These are phyloP conservation scores for Pachyrhizus erosus DNA, from an alignment of 306 rosid species.

Conservation along the genomic window DNA sequence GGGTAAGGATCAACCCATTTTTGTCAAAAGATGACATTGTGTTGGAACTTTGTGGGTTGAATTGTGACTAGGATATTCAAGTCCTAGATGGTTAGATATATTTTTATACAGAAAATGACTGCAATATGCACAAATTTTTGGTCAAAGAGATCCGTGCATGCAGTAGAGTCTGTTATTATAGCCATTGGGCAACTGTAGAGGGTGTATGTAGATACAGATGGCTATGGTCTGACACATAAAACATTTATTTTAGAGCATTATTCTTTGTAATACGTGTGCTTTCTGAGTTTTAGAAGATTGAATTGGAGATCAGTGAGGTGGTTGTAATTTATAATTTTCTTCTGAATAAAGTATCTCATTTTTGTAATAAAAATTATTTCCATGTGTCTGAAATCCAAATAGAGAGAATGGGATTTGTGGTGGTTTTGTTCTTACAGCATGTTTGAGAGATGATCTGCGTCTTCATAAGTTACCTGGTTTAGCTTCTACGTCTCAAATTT, in stretches of 20 bases:
- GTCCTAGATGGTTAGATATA: slow-evolving; percentile 41
- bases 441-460: not conserved
- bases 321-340: slow-evolving; percentile 43
- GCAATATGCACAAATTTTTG: slow-evolving; percentile 40
- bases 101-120: slow-evolving; percentile 35
- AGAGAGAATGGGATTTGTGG: slow-evolving; percentile 18
- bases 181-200: slow-evolving; percentile 7
- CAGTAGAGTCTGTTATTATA: not conserved
- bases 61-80: slow-evolving; percentile 64
- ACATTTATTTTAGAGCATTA: slow-evolving; percentile 43
- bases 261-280: slow-evolving; percentile 53
- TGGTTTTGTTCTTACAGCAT: slow-evolving; percentile 11
- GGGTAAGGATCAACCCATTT: slow-evolving; percentile 95
- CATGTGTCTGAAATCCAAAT: slow-evolving; percentile 15
- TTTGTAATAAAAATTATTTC: slow-evolving; percentile 30
- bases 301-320: slow-evolving; percentile 33
- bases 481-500: not conserved
- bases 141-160: slow-evolving; percentile 27
- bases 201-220: slow-evolving; percentile 61
- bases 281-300: slow-evolving; percentile 45
- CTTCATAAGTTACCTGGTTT: not conserved
- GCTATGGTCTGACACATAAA: slow-evolving; percentile 44
- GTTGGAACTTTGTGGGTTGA: slow-evolving; percentile 82
- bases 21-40: slow-evolving; percentile 64
- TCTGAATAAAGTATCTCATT: slow-evolving; percentile 44